Evolutionary conservation across 768 basidiomycete genomes (phyloP).

Genomic region (Mycena sanguinolenta): DNA sequence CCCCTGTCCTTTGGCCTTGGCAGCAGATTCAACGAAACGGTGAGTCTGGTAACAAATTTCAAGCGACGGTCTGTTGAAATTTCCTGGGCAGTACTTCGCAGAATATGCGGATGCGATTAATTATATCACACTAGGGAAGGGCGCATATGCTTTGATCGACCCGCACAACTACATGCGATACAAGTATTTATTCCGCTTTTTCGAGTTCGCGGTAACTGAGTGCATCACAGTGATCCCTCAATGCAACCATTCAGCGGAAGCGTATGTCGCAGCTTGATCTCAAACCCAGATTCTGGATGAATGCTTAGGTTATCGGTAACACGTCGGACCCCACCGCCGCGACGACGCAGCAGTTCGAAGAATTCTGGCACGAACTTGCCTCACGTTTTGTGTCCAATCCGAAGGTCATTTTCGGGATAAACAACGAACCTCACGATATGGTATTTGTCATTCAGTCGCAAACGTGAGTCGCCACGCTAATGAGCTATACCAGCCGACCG

Average conservation of each 20-base stretch:
- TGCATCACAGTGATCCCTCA: constrained; percentile 54
- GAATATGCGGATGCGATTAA: constrained; percentile 60
- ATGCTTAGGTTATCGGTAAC: constrained; percentile 59
- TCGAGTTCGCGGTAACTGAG: not conserved
- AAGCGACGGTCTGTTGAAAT: not conserved
- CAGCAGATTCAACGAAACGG: constrained; percentile 60
- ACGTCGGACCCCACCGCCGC: constrained; percentile 59
- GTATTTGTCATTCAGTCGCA: constrained; percentile 35
- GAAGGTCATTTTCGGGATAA: constrained; percentile 61
- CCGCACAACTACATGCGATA: constrained; percentile 66
- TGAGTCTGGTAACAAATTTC: constrained; percentile 31
- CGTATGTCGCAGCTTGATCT: constrained; percentile 40
- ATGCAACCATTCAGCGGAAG: constrained; percentile 58
- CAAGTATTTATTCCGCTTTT: constrained; percentile 46
- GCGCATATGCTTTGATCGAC: constrained; percentile 58
- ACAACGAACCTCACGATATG: constrained; percentile 64
- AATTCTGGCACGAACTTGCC: constrained; percentile 59
- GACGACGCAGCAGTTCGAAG: constrained; percentile 57
- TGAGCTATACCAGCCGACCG: constrained; percentile 47
- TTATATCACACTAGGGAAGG: constrained; percentile 56
- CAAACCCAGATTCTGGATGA: not conserved
- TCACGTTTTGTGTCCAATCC: constrained; percentile 55
- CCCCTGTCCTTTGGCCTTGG: constrained; percentile 56
- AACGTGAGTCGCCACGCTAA: not conserved
- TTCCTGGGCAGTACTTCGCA: constrained; percentile 51